phyloP scores from a whole-genome alignment of 306 rosid genomes.

The peach (Prunus persica) region DNA sequence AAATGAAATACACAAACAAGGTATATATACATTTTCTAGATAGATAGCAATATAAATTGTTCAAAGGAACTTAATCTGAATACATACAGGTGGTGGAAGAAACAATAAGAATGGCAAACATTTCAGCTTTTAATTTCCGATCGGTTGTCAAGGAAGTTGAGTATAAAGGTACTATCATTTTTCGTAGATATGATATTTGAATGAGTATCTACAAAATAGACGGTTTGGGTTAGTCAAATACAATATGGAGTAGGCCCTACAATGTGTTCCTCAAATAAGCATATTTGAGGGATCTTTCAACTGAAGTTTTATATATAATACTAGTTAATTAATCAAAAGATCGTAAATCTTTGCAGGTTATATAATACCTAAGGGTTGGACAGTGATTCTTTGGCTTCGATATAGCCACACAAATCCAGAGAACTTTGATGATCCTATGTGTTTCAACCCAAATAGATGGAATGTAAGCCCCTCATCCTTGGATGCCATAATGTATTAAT shows the following conservation, averaged over 20 bases:
- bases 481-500: neutral
- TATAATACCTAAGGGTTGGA: conserved; percentile 28
- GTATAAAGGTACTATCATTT: conserved; percentile 26
- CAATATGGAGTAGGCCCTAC: no score
- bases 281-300: no score
- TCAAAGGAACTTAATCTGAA: no score
- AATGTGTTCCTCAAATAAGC: no score
- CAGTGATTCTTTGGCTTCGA: conserved; percentile 17
- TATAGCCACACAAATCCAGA: conserved; percentile 22
- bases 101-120: conserved; percentile 36
- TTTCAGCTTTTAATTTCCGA: conserved; percentile 26
- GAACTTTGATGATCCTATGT: conserved; percentile 29
- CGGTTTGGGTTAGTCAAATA: no score
- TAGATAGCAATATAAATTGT: no score
- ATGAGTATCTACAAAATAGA: no score
- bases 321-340: no score
- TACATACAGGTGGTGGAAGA: conserved; percentile 24
- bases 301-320: no score
- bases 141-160: conserved; percentile 21
- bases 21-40: neutral
- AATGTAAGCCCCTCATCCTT: neutral
- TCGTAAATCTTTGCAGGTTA: conserved; percentile 20
- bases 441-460: conserved; percentile 33
- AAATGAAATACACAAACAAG: conserved; percentile 38
- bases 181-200: no score